phyloP scores from a whole-genome alignment of 176 grass and related monocot species.

The Leersia perrieri region DNA sequence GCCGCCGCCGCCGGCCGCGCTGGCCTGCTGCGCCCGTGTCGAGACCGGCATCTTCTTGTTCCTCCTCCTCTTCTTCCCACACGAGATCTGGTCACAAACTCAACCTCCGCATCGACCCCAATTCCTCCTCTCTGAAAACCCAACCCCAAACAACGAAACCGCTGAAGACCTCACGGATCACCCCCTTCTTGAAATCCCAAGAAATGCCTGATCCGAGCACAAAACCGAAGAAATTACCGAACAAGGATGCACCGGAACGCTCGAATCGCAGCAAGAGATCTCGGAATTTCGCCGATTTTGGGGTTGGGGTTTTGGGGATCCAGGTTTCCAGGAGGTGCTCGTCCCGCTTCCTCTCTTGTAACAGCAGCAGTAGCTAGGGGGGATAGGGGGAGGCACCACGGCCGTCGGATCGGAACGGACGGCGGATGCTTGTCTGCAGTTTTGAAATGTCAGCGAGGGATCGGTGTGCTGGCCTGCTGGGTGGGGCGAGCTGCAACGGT shows the following conservation, averaged over 20 bases:
- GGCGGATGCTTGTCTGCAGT: conserved; percentile 24
- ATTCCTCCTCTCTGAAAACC: background rate
- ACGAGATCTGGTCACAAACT: conserved; percentile 19
- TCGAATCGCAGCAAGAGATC: background rate
- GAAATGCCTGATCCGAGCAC: background rate
- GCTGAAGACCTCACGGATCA: background rate
- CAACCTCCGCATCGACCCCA: conserved; percentile 36
- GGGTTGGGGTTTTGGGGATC: conserved; percentile 16
- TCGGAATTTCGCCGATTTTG: background rate
- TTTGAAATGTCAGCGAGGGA: conserved; percentile 47
- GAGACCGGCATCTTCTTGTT: conserved; percentile 89
- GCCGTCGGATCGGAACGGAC: conserved; percentile 46
- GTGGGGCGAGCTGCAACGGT: conserved; percentile 42
- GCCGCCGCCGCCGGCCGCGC: conserved; percentile 12
- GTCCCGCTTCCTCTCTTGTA: conserved; percentile 9
- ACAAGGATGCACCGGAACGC: background rate
- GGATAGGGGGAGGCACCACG: background rate
- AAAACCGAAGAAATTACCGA: background rate
- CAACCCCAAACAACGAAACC: conserved; percentile 15
- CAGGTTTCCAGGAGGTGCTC: conserved; percentile 17
- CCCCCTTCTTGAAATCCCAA: background rate
- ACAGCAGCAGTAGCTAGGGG: background rate
- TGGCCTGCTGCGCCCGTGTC: conserved; percentile 52
- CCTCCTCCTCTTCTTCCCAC: too few species aligned
- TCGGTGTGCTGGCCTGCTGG: too few species aligned